Percentiles rank a stretch among this genome's conserved stretches.
These are phyloP conservation scores for Monosporascus sp. DNA, from an alignment of 2,329 filamentous ascomycete species.

Conservation along the genomic window DNA sequence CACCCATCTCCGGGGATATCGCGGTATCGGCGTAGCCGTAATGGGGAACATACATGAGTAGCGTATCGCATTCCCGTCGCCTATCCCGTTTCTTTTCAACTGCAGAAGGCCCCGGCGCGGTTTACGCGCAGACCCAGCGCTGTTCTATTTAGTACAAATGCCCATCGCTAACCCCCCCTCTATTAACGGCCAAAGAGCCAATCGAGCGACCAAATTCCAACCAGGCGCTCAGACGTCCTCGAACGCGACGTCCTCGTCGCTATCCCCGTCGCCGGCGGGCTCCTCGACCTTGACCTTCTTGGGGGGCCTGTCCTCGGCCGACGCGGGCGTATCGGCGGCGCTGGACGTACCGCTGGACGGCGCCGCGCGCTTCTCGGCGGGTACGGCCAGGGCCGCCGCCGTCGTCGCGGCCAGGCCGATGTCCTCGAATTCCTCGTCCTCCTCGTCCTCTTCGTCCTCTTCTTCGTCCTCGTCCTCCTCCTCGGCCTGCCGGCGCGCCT, in stretches of 20 bases:
- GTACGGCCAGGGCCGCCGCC: background rate
- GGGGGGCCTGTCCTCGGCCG: conserved; percentile 35
- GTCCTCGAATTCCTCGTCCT: conserved; percentile 32
- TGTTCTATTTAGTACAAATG: no score
- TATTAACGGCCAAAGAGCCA: no score
- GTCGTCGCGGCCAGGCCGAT: conserved; percentile 10
- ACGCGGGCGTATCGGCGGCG: conserved; percentile 25
- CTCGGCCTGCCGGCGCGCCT: conserved; percentile 44
- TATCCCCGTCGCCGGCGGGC: conserved; percentile 27
- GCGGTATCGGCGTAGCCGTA: no score
- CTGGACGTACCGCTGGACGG: conserved; percentile 25
- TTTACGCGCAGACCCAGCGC: no score
- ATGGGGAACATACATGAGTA: no score
- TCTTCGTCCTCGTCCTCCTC: conserved; percentile 37
- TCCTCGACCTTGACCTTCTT: conserved; percentile 50
- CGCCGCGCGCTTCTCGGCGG: conserved; percentile 19
- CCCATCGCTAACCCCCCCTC: no score
- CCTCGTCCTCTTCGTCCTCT: conserved; percentile 23
- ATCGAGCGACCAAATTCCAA: no score
- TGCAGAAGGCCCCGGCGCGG: no score
- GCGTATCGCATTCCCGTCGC: no score
- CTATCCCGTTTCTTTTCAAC: no score
- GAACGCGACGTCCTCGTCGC: conserved; percentile 38
- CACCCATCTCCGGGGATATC: no score
- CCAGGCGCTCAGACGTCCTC: conserved; percentile 35